Conservation (phyloP, 129 eudicot species). For the Sambucus nigra region DNA sequence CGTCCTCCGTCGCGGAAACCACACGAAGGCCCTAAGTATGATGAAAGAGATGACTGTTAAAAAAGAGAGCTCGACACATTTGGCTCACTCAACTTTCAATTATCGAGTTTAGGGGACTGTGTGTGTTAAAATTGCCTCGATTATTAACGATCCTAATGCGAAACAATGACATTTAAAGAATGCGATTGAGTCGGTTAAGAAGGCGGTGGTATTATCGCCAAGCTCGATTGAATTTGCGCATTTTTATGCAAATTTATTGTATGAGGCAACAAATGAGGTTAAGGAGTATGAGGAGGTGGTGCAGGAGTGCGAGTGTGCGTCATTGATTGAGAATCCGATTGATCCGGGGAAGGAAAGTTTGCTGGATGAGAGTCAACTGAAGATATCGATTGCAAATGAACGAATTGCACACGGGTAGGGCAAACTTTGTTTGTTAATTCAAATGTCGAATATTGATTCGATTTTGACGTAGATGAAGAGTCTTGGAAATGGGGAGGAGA, state of each 20-base stretch:
- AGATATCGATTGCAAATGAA: constrained; percentile 33
- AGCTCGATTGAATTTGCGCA: constrained; percentile 49
- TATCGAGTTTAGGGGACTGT: constrained; percentile 32
- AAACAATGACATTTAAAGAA: constrained; percentile 46
- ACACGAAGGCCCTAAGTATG: constrained; percentile 26
- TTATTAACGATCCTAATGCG: constrained; percentile 33
- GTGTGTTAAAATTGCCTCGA: constrained; percentile 30
- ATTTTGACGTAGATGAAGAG: constrained; percentile 80
- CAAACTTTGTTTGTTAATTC: constrained; percentile 53
- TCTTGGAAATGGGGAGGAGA: constrained; percentile 84
- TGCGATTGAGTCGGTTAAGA: constrained; percentile 45
- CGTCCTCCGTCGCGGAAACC: constrained; percentile 31
- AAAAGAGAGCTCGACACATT: constrained; percentile 11
- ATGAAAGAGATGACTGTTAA: constrained; percentile 19
- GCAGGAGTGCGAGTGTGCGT: constrained; percentile 60
- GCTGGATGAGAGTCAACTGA: constrained; percentile 62
- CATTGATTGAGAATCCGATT: constrained; percentile 40
- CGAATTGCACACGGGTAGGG: constrained; percentile 50
- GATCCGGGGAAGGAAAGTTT: constrained; percentile 86
- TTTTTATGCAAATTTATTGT: constrained; percentile 58
- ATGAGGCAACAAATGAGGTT: constrained; percentile 43
- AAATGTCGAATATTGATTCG: constrained; percentile 70
- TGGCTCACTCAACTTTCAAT: constrained; percentile 28
- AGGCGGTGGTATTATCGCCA: constrained; percentile 41
- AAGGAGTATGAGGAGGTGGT: constrained; percentile 66